These are phyloP conservation scores for Ascochyta rabiei DNA, from an alignment of 2,329 filamentous ascomycete species.

Conservation along the genomic window DNA sequence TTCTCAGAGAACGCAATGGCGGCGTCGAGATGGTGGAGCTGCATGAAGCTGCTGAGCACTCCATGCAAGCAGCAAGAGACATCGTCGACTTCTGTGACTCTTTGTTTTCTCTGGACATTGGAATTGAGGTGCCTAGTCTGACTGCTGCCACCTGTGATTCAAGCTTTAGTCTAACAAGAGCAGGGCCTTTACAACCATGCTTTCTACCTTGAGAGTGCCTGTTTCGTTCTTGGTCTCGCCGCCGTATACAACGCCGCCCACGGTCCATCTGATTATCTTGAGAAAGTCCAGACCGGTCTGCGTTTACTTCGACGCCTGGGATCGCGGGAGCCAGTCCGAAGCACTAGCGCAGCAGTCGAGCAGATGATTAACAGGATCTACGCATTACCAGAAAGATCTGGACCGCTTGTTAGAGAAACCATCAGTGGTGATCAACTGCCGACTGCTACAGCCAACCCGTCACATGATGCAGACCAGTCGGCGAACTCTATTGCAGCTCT, in stretches of 20 bases:
- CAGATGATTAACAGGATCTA: constrained; percentile 8
- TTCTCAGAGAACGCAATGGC: constrained; percentile 4
- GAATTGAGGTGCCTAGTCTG: not conserved
- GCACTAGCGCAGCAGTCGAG: constrained; percentile 5
- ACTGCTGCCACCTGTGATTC: not conserved
- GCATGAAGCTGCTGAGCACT: not conserved
- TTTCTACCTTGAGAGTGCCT: constrained; percentile 14
- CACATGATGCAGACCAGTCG: not conserved
- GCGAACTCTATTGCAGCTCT: not conserved
- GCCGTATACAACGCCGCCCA: not conserved
- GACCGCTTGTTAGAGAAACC: not conserved
- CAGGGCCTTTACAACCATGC: constrained; percentile 8
- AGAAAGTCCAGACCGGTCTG: constrained; percentile 1
- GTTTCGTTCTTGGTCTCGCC: constrained; percentile 9
- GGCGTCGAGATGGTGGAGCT: constrained; percentile 7
- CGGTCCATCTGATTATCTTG: not conserved
- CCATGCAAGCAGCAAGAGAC: not conserved
- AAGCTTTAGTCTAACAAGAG: not conserved
- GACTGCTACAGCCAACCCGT: not conserved
- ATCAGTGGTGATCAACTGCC: not conserved
- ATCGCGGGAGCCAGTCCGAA: constrained; percentile 1
- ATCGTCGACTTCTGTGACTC: constrained; percentile 6
- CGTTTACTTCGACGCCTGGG: constrained; percentile 1
- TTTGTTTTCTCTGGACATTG: constrained; percentile 8
- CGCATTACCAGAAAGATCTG: not conserved